Evolutionary conservation across 1,284 basidiomycete genomes (phyloP), one percentile per base, ranked within the genome.

Genomic region (Volvariella volvacea): DNA sequence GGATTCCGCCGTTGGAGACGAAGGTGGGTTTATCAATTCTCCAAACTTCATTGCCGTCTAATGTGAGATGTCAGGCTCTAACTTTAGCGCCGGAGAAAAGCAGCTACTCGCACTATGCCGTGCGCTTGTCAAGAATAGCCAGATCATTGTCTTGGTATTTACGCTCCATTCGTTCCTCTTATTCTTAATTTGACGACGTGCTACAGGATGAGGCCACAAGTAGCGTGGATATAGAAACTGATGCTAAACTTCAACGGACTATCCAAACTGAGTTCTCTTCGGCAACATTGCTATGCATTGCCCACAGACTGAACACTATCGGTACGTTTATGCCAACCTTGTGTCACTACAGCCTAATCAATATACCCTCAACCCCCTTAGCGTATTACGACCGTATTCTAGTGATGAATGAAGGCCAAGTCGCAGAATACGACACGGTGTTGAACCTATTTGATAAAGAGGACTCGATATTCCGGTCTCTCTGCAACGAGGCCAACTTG

Each of bases 211-310:
- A 90, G 60, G 87, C 88, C 0, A 91, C 88, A 1, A 87, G 85
- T n/a, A 87, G 74, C 40, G 85, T 92, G 15, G 90, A 93, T 52
- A 78, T 85, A 20, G 87, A 88, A 55, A 90, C 84, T 21, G 88
- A 91, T 58, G 74, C 83, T 2, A 83, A 83, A 61, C 67, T 91
- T 33, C 87, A 88, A 51, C 67, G 69, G 19, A 88, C 86, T 0
- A 88, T 92, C 47, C 77, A 80, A 53, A 72, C 73, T 22, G 83
- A 87, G 53, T 88, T 90, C 54, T 66, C 75, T 1, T 52, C 60
- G 6, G 65, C 67, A 7, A 69, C 68, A 1, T 64, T 89, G 49
- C 61, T 89, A 21, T 86, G 83, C 54, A 87, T 89, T 43, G 86
- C 86, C 2, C 84, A 87, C 62, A 73, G 88, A 8, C 63, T 89